phyloP scores from a whole-genome alignment of 345 rosid genomes.

The Microthlaspi erraticum region DNA sequence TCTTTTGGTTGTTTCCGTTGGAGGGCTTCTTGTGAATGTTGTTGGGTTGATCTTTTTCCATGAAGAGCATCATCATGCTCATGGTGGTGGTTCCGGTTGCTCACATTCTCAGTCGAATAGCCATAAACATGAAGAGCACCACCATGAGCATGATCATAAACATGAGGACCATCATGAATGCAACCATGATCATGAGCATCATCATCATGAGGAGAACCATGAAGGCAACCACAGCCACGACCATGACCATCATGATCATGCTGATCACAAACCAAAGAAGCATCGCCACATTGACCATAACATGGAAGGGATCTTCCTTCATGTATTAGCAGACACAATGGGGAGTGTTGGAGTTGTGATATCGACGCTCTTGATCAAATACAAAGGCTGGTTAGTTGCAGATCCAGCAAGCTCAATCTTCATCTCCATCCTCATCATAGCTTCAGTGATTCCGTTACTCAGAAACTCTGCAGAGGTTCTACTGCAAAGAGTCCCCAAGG shows the following conservation, averaged over 20 bases:
- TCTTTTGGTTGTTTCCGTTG: slow-evolving; percentile 81
- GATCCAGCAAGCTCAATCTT: slow-evolving; percentile 98
- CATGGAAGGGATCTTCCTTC: slow-evolving; percentile 98
- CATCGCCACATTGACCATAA: slow-evolving; percentile 90
- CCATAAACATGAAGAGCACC: slow-evolving; percentile 44
- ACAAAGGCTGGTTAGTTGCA: slow-evolving; percentile 98
- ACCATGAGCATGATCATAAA: slow-evolving; percentile 47
- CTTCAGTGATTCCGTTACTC: slow-evolving; percentile 91
- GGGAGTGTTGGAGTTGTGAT: slow-evolving; percentile 97
- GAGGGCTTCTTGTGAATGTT: slow-evolving; percentile 87
- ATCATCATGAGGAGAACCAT: slow-evolving; percentile 21
- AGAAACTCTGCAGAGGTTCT: slow-evolving; percentile 90
- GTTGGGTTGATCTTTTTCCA: slow-evolving; percentile 93
- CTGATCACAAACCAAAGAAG: slow-evolving; percentile 39
- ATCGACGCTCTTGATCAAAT: slow-evolving; percentile 91
- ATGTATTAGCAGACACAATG: slow-evolving; percentile 93
- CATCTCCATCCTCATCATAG: slow-evolving; percentile 76
- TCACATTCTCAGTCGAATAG: slow-evolving; percentile 64
- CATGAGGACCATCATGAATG: slow-evolving; percentile 47
- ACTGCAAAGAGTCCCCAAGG: slow-evolving; percentile 86
- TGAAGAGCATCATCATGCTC: slow-evolving; percentile 99
- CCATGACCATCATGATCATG: slow-evolving; percentile 39
- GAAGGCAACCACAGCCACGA: slow-evolving; percentile 26
- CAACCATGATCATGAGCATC: slow-evolving; percentile 32
- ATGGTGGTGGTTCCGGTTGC: slow-evolving; percentile 89